Evolutionary conservation across 305 asterid species (phyloP).

Genomic region (Fraxinus angustifolia): DNA sequence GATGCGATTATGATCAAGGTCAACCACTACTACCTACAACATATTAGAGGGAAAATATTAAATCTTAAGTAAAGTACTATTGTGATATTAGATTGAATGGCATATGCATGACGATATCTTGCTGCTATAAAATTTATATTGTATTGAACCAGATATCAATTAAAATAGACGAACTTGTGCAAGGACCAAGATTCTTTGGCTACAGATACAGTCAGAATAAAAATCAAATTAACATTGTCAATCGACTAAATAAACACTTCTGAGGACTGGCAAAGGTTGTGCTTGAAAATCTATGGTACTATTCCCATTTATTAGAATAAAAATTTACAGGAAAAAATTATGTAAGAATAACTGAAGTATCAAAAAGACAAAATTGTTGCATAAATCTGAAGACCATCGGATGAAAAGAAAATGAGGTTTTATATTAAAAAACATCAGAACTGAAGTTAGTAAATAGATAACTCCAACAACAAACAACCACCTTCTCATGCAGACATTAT

Average conservation of each 20-base stretch:
- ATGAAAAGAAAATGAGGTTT: not conserved
- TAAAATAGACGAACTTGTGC: not conserved
- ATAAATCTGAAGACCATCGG: not conserved
- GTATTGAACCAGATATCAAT: conserved; percentile 13
- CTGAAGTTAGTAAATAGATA: not conserved
- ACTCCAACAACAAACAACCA: conserved; percentile 5
- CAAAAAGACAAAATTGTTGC: not conserved
- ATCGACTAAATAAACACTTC: not conserved
- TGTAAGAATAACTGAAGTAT: not conserved
- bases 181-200: not conserved
- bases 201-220: not conserved
- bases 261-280: not conserved
- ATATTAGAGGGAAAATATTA: conserved; percentile 23
- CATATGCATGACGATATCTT: not conserved
- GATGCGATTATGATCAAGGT: conserved; percentile 87
- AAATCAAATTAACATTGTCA: not conserved
- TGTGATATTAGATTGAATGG: conserved; percentile 10
- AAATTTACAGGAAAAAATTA: not conserved
- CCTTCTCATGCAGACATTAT: not conserved
- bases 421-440: not conserved
- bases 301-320: not conserved
- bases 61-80: conserved; percentile 5
- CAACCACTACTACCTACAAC: conserved; percentile 91
- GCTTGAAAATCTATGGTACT: not conserved
- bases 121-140: conserved; percentile 12